A percentile compares a stretch with the other conserved stretches of the same genome.
These are phyloP conservation scores for Meyerozyma carpophila DNA, from an alignment of 1,139 yeast genomes.

Conservation along the genomic window DNA sequence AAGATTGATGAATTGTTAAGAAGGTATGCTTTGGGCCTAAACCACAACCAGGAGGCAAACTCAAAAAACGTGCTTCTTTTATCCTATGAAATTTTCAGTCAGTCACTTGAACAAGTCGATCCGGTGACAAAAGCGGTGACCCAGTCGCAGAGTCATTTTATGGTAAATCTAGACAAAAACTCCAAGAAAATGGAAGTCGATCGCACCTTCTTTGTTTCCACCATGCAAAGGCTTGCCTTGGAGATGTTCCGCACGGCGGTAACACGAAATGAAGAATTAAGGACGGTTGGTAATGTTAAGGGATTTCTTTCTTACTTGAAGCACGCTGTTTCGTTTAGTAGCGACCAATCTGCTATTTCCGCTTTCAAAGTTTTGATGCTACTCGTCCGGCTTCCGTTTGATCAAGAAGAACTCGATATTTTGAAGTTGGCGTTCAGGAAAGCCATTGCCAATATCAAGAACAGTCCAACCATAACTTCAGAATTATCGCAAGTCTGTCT, in stretches of 20 bases:
- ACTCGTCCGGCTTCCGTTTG: conserved; percentile 58
- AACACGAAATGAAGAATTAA: conserved; percentile 50
- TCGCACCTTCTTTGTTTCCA: conserved; percentile 44
- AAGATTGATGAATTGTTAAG: conserved; percentile 76
- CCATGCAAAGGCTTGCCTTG: conserved; percentile 71
- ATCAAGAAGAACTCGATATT: conserved; percentile 46
- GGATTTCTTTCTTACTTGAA: conserved; percentile 76
- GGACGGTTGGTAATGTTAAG: conserved; percentile 54
- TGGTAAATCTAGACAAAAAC: conserved; percentile 62
- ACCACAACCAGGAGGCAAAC: conserved; percentile 59
- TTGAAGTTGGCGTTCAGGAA: conserved; percentile 59
- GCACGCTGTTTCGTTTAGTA: conserved; percentile 53
- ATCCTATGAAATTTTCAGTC: conserved; percentile 68
- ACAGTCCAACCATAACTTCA: conserved; percentile 71
- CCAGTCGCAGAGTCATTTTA: conserved; percentile 51
- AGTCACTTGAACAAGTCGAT: conserved; percentile 37
- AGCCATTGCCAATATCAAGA: conserved; percentile 63
- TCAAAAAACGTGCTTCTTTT: conserved; percentile 59
- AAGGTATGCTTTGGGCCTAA: conserved; percentile 72
- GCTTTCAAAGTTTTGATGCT: conserved; percentile 60
- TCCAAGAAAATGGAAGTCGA: conserved; percentile 49
- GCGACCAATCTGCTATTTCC: conserved; percentile 71
- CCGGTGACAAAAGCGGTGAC: conserved; percentile 8
- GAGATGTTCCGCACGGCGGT: conserved; percentile 74
- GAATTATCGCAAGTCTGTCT: conserved; percentile 82